These are phyloP conservation scores for Periconia digitata DNA, from an alignment of 2,329 filamentous ascomycete species.

Conservation along the genomic window DNA sequence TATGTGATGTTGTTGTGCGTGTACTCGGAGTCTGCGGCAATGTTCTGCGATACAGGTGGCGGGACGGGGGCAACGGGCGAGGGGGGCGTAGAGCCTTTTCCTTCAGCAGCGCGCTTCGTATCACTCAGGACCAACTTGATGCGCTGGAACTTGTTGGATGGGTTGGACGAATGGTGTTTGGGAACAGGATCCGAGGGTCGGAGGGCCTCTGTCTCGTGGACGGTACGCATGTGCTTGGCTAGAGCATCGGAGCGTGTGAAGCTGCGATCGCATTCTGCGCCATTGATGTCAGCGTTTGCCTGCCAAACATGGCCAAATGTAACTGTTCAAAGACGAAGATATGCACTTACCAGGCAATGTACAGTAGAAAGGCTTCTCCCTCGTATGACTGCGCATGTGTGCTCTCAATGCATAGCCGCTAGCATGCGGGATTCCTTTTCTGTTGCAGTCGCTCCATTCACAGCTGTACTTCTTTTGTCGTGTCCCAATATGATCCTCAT, in stretches of 20 bases:
- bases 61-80: conserved; percentile 39
- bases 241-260: conserved; percentile 95
- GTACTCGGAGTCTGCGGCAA: conserved; percentile 40
- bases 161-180: conserved; percentile 58
- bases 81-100: conserved; percentile 35
- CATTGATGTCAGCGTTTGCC: not conserved
- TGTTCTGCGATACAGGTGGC: too few species aligned
- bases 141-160: conserved; percentile 50
- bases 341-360: conserved; percentile 80
- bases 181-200: conserved; percentile 73
- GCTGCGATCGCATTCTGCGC: conserved; percentile 87
- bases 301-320: not conserved
- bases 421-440: conserved; percentile 89
- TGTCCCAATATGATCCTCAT: conserved; percentile 90
- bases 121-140: conserved; percentile 48
- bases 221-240: conserved; percentile 97
- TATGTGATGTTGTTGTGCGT: conserved; percentile 61
- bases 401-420: conserved; percentile 95
- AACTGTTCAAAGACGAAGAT: not conserved
- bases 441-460: conserved; percentile 87
- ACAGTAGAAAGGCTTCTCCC: conserved; percentile 98
- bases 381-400: conserved; percentile 95
- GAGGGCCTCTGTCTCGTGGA: conserved; percentile 93
- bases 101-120: conserved; percentile 27
- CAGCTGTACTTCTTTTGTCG: conserved; percentile 97